These are phyloP conservation scores for Epichloe scottii DNA, from an alignment of 2,329 filamentous ascomycete species.

Conservation along the genomic window DNA sequence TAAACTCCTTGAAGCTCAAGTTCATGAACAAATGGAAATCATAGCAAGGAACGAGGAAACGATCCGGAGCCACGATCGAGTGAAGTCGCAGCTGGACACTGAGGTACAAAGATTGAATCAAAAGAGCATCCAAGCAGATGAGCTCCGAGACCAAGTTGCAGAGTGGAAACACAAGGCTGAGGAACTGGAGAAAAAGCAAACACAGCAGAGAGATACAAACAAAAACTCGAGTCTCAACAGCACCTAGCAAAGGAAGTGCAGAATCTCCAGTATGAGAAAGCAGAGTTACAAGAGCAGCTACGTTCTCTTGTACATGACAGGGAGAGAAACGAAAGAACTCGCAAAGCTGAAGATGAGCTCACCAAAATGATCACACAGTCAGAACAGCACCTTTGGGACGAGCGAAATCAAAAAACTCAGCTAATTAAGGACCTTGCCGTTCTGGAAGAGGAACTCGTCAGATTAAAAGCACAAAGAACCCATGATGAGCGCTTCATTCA, in stretches of 20 bases:
- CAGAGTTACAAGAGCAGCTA: conserved; percentile 37
- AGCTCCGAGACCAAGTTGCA: conserved; percentile 45
- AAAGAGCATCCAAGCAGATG: conserved; percentile 35
- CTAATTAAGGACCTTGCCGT: conserved; percentile 32
- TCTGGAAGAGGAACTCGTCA: conserved; percentile 33
- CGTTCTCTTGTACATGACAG: conserved; percentile 23
- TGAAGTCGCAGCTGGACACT: conserved; percentile 41
- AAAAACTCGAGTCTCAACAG: conserved; percentile 47
- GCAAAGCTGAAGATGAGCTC: conserved; percentile 26
- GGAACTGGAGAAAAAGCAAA: conserved; percentile 51
- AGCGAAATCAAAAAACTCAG: conserved; percentile 32
- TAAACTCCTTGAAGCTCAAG: conserved; percentile 40
- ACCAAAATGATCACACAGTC: conserved; percentile 30
- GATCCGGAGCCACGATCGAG: conserved; percentile 23
- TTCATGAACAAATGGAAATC: conserved; percentile 56
- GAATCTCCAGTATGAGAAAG: conserved; percentile 41
- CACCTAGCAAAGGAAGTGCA: conserved; percentile 43
- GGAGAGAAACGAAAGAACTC: conserved; percentile 20
- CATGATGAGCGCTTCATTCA: conserved; percentile 41
- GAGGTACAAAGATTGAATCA: conserved; percentile 36
- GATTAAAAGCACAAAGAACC: conserved; percentile 33
- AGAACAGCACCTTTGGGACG: conserved; percentile 29
- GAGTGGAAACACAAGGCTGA: conserved; percentile 47
- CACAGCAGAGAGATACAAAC: conserved; percentile 47
- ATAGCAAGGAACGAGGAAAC: conserved; percentile 53